A percentile compares a stretch with the other conserved stretches of the same genome.
Conservation (phyloP, 202 grass and related monocot species). For the Schoenoplectus triqueter region DNA sequence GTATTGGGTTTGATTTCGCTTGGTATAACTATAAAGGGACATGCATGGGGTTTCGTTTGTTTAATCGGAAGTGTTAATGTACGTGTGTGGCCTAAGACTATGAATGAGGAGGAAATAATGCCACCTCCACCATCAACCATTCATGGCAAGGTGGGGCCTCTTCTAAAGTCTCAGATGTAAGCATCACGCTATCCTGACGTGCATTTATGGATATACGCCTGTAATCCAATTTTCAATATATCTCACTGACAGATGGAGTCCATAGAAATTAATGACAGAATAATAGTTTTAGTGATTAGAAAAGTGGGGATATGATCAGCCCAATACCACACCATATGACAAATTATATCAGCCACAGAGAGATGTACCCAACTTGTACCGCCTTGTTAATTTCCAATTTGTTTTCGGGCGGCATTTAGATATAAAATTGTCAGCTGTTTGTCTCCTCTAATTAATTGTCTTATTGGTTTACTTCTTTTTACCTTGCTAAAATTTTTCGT, state of each 20-base stretch:
- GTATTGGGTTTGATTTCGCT: constrained; percentile 29
- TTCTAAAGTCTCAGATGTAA: constrained; percentile 50
- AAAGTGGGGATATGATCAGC: too few relatives aligned
- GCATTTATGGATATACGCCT: not conserved
- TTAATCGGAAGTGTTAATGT: not conserved
- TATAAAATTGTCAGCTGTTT: not conserved
- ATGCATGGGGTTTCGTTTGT: constrained; percentile 6
- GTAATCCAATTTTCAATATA: not conserved
- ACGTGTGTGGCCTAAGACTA: constrained; percentile 14
- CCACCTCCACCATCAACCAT: constrained; percentile 43
- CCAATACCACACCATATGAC: too few relatives aligned
- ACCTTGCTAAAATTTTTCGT: too few relatives aligned
- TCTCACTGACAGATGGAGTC: not conserved
- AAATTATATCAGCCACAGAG: too few relatives aligned
- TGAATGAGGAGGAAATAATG: constrained; percentile 36
- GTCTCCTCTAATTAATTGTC: not conserved
- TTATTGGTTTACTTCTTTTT: constrained; percentile 2
- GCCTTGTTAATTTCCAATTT: not conserved
- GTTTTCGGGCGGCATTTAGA: not conserved
- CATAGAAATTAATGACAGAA: too few relatives aligned
- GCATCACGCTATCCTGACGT: constrained; percentile 73
- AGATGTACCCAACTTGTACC: not conserved
- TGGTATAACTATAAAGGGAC: constrained; percentile 2
- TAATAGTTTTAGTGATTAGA: too few relatives aligned
- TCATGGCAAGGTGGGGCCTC: constrained; percentile 23